Evolutionary conservation across 2,329 filamentous ascomycete species (phyloP), one percentile per base, ranked within the genome.

Genomic region (Fusarium floridanum): DNA sequence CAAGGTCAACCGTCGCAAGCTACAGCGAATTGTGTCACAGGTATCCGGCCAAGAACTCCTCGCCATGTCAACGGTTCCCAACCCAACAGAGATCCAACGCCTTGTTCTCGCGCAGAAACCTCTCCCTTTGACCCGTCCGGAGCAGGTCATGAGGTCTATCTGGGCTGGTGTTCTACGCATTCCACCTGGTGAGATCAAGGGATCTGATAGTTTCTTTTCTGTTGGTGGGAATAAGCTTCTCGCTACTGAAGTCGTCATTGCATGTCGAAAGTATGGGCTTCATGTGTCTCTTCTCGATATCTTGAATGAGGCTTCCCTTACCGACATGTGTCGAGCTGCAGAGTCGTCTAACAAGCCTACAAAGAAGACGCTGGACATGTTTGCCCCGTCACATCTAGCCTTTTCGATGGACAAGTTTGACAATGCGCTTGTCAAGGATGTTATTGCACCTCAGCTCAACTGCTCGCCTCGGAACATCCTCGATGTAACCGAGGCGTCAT

Each of bases 401-500:
- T 34, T 53, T 29, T 59, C 63, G 0, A 61, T 67, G 14, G 67
- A 22, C 0, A 76, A 68, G n/a, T 68, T 77, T 1, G 76, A 84
- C 32, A 78, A 84, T 20, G 78, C 77, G 3, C 84, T 86, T 36
- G 80, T 86, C 63, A 82, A 83, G 45, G 81, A 82, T 4, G 77
- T 84, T 6, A 81, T 88, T 9, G 84, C 83, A 0, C 84, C 86
- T 0, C 84, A 84, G 66, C 77, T 88, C 1, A 83, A 83, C 0
- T 82, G 86, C 1, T 81, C 86, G 12, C 80, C 79, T 1, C 81
- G 82, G 9, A 81, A 84, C 5, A 84, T 89, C 56, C 82, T 85
- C 17, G 87, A 89, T 64, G 83, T 87, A 0, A 82, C 86, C 1
- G 86, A 88, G 65, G 86, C 87, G 0, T 85, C 87, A 0, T 81